Evolutionary conservation across 2,329 filamentous ascomycete genomes (phyloP).

Genomic region (Apiospora marii): DNA sequence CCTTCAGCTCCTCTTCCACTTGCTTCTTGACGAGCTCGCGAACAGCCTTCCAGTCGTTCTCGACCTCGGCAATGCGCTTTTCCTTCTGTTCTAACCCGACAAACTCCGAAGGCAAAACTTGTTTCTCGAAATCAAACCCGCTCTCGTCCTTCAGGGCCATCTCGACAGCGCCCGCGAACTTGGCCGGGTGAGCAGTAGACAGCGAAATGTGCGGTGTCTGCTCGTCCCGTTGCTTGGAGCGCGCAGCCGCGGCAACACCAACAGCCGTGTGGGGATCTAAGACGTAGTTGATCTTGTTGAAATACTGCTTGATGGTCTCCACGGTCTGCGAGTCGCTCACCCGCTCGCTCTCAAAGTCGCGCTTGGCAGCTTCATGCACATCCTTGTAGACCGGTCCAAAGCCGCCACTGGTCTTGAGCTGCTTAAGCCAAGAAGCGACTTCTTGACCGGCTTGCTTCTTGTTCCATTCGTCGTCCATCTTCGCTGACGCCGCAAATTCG

Average conservation of each 20-base stretch:
- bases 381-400: constrained; percentile 80
- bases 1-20: constrained; percentile 70
- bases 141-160: constrained; percentile 74
- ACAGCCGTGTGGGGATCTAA: constrained; percentile 94
- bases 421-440: constrained; percentile 78
- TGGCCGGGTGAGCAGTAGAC: constrained; percentile 94
- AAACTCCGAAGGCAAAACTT: constrained; percentile 84
- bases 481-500: constrained; percentile 66
- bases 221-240: constrained; percentile 67
- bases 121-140: constrained; percentile 77
- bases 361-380: constrained; percentile 74
- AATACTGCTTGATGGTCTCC: constrained; percentile 67
- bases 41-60: constrained; percentile 77
- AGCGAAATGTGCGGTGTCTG: constrained; percentile 79
- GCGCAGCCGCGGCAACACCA: constrained; percentile 77
- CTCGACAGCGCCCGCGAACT: constrained; percentile 88
- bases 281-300: constrained; percentile 68
- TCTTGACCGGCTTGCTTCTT: constrained; percentile 77
- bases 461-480: constrained; percentile 71
- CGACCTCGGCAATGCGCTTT: constrained; percentile 74
- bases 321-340: constrained; percentile 73
- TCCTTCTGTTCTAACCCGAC: constrained; percentile 79
- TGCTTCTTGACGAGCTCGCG: constrained; percentile 78
- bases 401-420: constrained; percentile 81
- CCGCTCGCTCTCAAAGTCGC: constrained; percentile 82